Evolutionary conservation across 2,329 filamentous ascomycete species (phyloP), one percentile per base, ranked within the genome.

Genomic region (Chaetomium sp.): DNA sequence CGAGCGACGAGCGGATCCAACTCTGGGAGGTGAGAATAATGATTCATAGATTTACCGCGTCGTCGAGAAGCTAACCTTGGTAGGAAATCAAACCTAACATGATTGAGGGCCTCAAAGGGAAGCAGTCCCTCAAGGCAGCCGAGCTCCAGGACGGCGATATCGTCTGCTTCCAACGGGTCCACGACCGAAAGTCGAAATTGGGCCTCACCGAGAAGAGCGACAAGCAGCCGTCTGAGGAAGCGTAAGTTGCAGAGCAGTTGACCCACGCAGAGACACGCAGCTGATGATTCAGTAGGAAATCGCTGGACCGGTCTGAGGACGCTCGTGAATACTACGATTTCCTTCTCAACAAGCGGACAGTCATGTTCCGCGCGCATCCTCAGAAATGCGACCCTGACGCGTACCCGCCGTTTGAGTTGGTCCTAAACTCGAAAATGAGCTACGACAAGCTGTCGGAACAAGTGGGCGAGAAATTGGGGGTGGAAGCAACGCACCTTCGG

Each of bases 71-170:
- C 72, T 74, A 71, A 54, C 45, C 9, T 12, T 57, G 29, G 35
- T 65, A 86, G 83, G 95, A 99, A 80, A 98, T 99, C 78, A 99
- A 98, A 78, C 93, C 93, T 59, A 91, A 88, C 66, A 98, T 98
- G 93, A 97, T 99, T 70, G 96, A 99, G 74, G 84, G 86, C 7
- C 90, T 99, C 81, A 98, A 97, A 78, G 85, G 89, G 0, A 98
- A 97, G 79, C 88, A 92, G 74, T 92, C 93, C 0, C 83, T 99
- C 65, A 91, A 93, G 70, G 88, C 91, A 65, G 95, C 95, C 1
- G 96, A 99, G 76, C 90, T 99, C 27, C 94, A 98, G 75, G 94
- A 99, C 72, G 95, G 95, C 57, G 95, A 99, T 74, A 96, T 99
- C 70, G 87, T 99, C 63, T 97, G 93, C 74, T 97, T 98, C 79